Evolutionary conservation across 2,329 filamentous ascomycete species (phyloP).

Genomic region (Ceratocystiopsis brevicomis): DNA sequence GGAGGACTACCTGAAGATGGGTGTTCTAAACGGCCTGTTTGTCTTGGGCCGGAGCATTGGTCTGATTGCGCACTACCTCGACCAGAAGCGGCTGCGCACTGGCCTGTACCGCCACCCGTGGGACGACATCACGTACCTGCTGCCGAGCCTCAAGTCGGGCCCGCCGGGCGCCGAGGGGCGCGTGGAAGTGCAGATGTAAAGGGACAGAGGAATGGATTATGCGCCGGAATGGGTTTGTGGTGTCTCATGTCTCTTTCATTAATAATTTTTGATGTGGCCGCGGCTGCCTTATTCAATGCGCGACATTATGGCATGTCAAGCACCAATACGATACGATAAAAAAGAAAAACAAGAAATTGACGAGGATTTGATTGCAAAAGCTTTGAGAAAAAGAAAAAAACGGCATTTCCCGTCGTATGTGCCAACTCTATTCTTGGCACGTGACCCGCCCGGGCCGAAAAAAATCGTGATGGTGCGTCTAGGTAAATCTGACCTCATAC

Average conservation of each 20-base stretch:
- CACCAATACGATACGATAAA: no score
- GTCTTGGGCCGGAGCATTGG: conserved; percentile 92
- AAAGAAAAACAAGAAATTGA: no score
- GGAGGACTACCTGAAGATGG: conserved; percentile 97
- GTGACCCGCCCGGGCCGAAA: no score
- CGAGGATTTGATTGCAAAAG: no score
- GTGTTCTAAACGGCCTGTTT: conserved; percentile 98
- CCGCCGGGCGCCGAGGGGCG: conserved; percentile 61
- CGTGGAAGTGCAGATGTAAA: conserved; percentile 70
- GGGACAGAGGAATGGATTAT: neutral
- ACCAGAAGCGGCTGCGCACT: conserved; percentile 97
- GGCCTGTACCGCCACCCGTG: conserved; percentile 98
- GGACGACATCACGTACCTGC: conserved; percentile 94
- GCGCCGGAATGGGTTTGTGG: neutral
- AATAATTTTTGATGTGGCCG: neutral
- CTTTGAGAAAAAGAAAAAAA: no score
- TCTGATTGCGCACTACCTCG: conserved; percentile 98
- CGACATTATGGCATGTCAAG: no score
- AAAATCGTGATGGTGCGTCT: no score
- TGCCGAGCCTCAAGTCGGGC: conserved; percentile 58
- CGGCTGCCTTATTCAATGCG: no score
- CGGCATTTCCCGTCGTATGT: no score
- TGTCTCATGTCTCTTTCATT: neutral
- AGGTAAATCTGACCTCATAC: no score
- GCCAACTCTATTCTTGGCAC: no score